Evolutionary conservation across 2,329 filamentous ascomycete genomes (phyloP).

Genomic region (Trichoderma gracile): DNA sequence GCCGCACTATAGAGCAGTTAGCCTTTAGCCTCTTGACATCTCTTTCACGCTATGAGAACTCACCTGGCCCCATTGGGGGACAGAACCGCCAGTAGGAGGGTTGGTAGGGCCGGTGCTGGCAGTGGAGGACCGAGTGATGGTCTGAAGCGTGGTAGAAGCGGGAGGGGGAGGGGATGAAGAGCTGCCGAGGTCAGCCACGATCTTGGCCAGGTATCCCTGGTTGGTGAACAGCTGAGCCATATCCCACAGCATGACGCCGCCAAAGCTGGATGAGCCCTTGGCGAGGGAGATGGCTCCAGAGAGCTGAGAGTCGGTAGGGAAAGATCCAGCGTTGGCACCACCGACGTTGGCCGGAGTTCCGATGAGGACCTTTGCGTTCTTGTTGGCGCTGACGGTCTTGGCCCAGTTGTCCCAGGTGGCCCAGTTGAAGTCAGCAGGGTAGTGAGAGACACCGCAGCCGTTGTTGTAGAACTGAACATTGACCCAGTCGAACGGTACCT

Average conservation of each 20-base stretch:
- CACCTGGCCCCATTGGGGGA: slow-evolving; percentile 31
- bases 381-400: slow-evolving; percentile 56
- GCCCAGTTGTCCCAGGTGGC: slow-evolving; percentile 67
- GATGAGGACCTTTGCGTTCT: slow-evolving; percentile 60
- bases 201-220: slow-evolving; percentile 52
- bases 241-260: slow-evolving; percentile 71
- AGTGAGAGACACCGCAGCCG: slow-evolving; percentile 56
- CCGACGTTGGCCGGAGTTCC: slow-evolving; percentile 59
- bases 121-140: slow-evolving; percentile 12
- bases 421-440: slow-evolving; percentile 57
- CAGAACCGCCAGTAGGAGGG: slow-evolving; percentile 19
- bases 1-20: slow-evolving; percentile 25
- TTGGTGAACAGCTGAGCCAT: slow-evolving; percentile 61
- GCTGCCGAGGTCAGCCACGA: slow-evolving; percentile 41
- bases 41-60: no score
- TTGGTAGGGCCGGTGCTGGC: slow-evolving; percentile 2
- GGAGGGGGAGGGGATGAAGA: slow-evolving; percentile 4
- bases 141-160: not conserved
- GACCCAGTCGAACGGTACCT: slow-evolving; percentile 59
- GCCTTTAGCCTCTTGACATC: no score
- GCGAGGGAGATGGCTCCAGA: slow-evolving; percentile 53
- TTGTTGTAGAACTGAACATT: slow-evolving; percentile 71
- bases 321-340: slow-evolving; percentile 54
- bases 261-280: slow-evolving; percentile 59
- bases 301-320: slow-evolving; percentile 49